phyloP scores from a whole-genome alignment of 768 basidiomycete species.

The Mycena leptocephala region DNA sequence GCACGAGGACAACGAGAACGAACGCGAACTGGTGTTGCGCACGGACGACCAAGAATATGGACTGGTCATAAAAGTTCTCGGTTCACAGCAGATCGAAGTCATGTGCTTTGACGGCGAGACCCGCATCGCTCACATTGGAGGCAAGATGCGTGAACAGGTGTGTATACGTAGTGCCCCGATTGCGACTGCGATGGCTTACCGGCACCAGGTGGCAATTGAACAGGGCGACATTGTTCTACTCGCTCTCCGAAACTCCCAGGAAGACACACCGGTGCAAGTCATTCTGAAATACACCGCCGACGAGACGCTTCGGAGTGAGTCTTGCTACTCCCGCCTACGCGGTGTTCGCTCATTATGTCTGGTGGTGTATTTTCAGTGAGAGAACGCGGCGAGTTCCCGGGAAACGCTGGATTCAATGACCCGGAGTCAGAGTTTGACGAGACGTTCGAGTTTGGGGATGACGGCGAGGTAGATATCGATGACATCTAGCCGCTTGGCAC shows the following conservation, averaged over 20 bases:
- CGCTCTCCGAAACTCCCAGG: background rate
- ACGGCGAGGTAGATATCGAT: background rate
- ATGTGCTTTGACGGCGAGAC: constrained; percentile 12
- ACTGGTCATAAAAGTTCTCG: background rate
- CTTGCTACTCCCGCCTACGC: background rate
- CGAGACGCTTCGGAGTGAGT: background rate
- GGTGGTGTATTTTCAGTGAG: background rate
- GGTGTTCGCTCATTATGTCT: background rate
- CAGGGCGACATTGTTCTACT: background rate
- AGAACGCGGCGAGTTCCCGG: background rate
- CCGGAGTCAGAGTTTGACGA: background rate
- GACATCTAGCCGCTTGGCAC: background rate
- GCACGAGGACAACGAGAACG: constrained; percentile 4
- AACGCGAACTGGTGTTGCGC: constrained; percentile 10
- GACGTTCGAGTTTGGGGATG: background rate
- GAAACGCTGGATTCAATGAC: background rate
- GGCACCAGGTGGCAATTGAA: background rate
- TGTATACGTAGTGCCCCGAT: constrained; percentile 6
- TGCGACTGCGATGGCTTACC: constrained; percentile 4
- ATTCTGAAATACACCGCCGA: constrained; percentile 2
- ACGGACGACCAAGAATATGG: constrained; percentile 3
- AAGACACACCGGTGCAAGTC: background rate
- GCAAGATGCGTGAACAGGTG: constrained; percentile 6
- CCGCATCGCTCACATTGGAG: constrained; percentile 14
- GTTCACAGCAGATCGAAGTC: constrained; percentile 9